Conservation (phyloP, 192 early-diverging fungal genomes). For the Coemansia sp. region DNA sequence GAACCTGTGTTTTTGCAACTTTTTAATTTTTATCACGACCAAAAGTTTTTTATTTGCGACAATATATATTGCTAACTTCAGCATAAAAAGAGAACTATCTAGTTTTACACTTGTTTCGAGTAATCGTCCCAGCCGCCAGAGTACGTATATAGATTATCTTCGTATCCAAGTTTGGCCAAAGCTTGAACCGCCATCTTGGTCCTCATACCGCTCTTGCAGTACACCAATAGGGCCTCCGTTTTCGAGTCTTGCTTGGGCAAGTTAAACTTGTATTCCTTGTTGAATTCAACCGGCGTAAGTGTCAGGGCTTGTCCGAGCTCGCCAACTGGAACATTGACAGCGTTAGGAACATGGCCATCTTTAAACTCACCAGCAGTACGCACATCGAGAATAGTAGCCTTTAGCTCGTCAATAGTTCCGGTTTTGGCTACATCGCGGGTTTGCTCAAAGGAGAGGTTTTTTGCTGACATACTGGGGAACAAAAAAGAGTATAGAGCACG, state of each 20-base stretch:
- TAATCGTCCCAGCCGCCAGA: constrained; percentile 29
- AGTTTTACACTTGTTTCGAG: not conserved
- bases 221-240: constrained; percentile 13
- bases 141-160: constrained; percentile 30
- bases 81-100: not conserved
- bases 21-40: too few relatives aligned
- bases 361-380: constrained; percentile 20
- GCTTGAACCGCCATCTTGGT: constrained; percentile 13
- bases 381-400: constrained; percentile 30
- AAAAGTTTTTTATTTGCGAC: too few relatives aligned
- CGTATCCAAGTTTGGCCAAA: constrained; percentile 12
- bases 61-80: too few relatives aligned
- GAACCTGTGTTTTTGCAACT: too few relatives aligned
- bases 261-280: constrained; percentile 16
- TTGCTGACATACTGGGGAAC: constrained; percentile 22
- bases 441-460: constrained; percentile 14
- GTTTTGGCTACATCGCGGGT: constrained; percentile 16
- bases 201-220: constrained; percentile 30
- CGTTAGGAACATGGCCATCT: constrained; percentile 19
- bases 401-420: constrained; percentile 4
- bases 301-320: constrained; percentile 17
- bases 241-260: constrained; percentile 11
- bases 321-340: constrained; percentile 26
- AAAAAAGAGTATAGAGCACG: constrained; percentile 9
- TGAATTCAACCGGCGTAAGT: constrained; percentile 15